Conservation (phyloP, 2,329 filamentous ascomycete species). For the Westerdykella aurantiaca region DNA sequence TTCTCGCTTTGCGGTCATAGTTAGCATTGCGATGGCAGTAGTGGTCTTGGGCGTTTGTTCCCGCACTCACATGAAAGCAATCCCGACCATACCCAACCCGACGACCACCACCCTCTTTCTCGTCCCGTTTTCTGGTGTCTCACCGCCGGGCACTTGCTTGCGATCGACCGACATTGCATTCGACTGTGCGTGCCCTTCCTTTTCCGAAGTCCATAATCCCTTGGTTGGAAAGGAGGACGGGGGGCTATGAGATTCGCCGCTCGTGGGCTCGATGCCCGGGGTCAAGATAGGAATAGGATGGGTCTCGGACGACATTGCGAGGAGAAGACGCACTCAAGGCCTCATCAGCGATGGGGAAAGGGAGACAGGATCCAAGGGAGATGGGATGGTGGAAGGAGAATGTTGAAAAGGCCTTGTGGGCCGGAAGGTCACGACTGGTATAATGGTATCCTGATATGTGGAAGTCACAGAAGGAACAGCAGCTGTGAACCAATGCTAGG, state of each 20-base stretch:
- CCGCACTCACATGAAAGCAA: constrained; percentile 71
- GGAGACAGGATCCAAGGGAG: too few species aligned
- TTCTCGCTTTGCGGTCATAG: constrained; percentile 63
- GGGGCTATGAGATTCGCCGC: constrained; percentile 27
- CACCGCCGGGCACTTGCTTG: too few species aligned
- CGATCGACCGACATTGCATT: too few species aligned
- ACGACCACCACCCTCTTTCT: constrained; percentile 73
- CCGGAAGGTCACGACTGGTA: too few species aligned
- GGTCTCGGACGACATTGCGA: constrained; percentile 5
- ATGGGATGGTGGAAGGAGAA: too few species aligned
- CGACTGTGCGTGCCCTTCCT: constrained; percentile 1
- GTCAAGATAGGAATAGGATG: constrained; percentile 24
- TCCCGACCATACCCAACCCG: constrained; percentile 85
- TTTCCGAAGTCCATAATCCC: constrained; percentile 24
- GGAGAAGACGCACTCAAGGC: too few species aligned
- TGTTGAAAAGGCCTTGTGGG: too few species aligned
- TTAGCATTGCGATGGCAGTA: not conserved
- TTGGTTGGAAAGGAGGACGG: constrained; percentile 16
- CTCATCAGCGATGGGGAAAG: too few species aligned
- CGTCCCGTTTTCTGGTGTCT: constrained; percentile 18
- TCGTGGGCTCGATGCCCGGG: constrained; percentile 29
- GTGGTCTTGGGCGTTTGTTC: not conserved
- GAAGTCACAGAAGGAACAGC: too few species aligned
- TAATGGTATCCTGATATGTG: too few species aligned
- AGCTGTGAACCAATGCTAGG: too few species aligned